phyloP scores from a whole-genome alignment of 2,329 filamentous ascomycete species.

The Chaetomiaceae sp. region DNA sequence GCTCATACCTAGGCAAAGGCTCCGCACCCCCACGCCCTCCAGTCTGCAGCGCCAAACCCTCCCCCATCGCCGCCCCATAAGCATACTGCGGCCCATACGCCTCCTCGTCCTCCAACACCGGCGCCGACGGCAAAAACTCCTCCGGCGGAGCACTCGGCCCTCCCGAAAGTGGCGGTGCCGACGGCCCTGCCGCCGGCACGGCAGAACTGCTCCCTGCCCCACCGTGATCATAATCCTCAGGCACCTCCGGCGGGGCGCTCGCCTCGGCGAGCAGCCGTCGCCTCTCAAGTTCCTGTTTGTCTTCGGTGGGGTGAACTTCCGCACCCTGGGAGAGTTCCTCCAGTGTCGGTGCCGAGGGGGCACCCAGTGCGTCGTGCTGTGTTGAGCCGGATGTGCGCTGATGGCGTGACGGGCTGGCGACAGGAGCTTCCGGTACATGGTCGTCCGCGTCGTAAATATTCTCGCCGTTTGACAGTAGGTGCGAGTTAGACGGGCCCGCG shows the following conservation, averaged over 20 bases:
- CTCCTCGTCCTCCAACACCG: conserved; percentile 47
- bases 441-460: conserved; percentile 49
- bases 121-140: conserved; percentile 50
- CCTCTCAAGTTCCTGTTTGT: conserved; percentile 75
- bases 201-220: conserved; percentile 25
- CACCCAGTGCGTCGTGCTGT: conserved; percentile 29
- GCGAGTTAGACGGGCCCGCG: conserved; percentile 38
- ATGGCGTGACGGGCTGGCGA: conserved; percentile 16
- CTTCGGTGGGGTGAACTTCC: conserved; percentile 49
- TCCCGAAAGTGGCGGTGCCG: conserved; percentile 26
- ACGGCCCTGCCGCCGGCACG: conserved; percentile 15
- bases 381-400: conserved; percentile 14
- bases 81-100: conserved; percentile 29
- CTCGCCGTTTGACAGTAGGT: conserved; percentile 40
- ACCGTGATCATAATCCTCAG: conserved; percentile 47
- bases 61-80: conserved; percentile 16
- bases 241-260: conserved; percentile 58
- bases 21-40: conserved; percentile 17
- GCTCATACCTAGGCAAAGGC: conserved; percentile 31
- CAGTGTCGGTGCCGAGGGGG: conserved; percentile 43
- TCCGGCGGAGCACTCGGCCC: conserved; percentile 29
- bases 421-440: conserved; percentile 28
- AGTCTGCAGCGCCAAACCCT: not conserved
- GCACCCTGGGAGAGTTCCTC: conserved; percentile 37
- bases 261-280: conserved; percentile 59